Base-by-base conservation (phyloP, 352 stramenopile species). In the Globisporangium yorkense region DNA sequence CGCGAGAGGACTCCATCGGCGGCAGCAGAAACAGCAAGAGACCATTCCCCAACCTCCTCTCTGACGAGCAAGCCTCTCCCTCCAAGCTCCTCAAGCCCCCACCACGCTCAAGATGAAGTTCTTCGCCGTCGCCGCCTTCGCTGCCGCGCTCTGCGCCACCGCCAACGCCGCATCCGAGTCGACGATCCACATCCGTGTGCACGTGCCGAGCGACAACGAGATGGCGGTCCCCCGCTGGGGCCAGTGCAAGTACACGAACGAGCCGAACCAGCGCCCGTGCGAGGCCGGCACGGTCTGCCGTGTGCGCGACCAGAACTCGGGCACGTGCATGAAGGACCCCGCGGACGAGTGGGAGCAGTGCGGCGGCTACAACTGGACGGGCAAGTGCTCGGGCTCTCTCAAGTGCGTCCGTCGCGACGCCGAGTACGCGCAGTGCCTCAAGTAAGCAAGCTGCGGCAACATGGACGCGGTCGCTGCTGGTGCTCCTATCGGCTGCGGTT, bases 291-390 rank as follows among this genome's bases (percentile, higher is more conserved):
- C 18, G 5, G 6, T 47, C 2, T 47, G 41, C 41, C 41, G 41
- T 12, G 41, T 47, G 41, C 41, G 41, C 41, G 41, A 47, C 41
- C 18, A 47, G 41, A 47, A 47, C 41, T 47, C 41, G 41, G 41
- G 41, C 18, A 27, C 3, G 16, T 73, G 62, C 54, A 51, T 70
- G 20, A 54, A 61, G 59, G 41, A 57, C 37, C 37, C 47, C 21
- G 62, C 56, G 1, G 63, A 61, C n/a, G 40, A 59, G 37, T 72
- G 66, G 66, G 62, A 59, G 2, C 66, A 72, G 27, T 72, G 66
- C 35, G 66, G 57, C 39, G 66, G 66, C 39, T 61, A 57, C 40
- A 50, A 27, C 27, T 54, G 48, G 48, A 40, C 15, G 7, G 48
- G 18, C 18, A 21, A 21, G 45, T 72, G 66, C 61, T 56, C 21